phyloP scores from a whole-genome alignment of 2,329 filamentous ascomycete species.

The Penicillium vulpinum region DNA sequence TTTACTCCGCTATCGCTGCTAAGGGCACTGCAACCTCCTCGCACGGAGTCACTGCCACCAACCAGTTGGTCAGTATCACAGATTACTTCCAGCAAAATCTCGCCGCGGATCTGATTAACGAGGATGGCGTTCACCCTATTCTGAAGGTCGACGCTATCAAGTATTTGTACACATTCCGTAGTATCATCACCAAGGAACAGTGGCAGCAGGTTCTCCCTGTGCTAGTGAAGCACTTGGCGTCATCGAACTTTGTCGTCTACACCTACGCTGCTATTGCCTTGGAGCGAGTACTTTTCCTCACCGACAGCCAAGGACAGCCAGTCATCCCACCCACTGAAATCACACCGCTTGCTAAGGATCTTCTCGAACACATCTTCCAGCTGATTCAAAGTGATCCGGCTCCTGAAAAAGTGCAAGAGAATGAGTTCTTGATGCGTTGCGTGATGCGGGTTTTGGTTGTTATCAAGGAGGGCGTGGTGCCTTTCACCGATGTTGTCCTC shows the following conservation, averaged over 20 bases:
- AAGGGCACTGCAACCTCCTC: conserved; percentile 84
- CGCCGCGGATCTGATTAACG: conserved; percentile 78
- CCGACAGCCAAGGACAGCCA: conserved; percentile 70
- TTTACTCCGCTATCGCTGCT: conserved; percentile 90
- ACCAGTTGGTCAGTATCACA: conserved; percentile 81
- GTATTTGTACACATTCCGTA: conserved; percentile 94
- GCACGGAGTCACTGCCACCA: conserved; percentile 88
- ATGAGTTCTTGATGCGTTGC: conserved; percentile 97
- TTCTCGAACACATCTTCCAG: conserved; percentile 85
- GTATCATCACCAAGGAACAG: conserved; percentile 85
- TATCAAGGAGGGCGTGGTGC: conserved; percentile 75
- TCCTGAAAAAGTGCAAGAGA: conserved; percentile 94
- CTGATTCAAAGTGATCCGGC: conserved; percentile 82
- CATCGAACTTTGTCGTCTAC: conserved; percentile 92
- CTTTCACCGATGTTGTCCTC: conserved; percentile 75
- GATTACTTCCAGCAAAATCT: conserved; percentile 95
- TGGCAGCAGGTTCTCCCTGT: conserved; percentile 89
- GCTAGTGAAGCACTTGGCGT: conserved; percentile 86
- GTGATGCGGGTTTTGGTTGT: conserved; percentile 97
- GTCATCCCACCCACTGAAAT: conserved; percentile 80
- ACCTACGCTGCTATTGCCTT: conserved; percentile 96
- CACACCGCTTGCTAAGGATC: conserved; percentile 76
- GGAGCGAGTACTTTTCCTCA: conserved; percentile 86
- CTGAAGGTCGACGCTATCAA: conserved; percentile 98
- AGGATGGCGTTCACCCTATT: conserved; percentile 71